Evolutionary conservation across 2,329 filamentous ascomycete genomes (phyloP).

Genomic region (Pestalotiopsis sp.): DNA sequence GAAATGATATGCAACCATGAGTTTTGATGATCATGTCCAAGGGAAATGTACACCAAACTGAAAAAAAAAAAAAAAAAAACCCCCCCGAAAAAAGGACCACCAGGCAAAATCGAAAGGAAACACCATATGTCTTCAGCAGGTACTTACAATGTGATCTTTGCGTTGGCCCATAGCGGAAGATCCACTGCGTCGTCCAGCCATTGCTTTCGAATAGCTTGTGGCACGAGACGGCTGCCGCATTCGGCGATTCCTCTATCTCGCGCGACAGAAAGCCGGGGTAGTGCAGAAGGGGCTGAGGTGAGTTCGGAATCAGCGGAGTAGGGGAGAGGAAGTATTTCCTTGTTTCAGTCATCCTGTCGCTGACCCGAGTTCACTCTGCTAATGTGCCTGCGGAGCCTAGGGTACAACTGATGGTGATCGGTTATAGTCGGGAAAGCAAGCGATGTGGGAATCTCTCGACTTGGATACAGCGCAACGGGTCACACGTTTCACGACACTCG

Average conservation of each 20-base stretch:
- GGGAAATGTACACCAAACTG: too few species aligned
- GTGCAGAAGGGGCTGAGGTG: constrained; percentile 7
- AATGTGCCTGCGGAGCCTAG: not conserved
- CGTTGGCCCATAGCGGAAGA: constrained; percentile 57
- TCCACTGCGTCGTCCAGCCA: constrained; percentile 43
- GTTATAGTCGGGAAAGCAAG: not conserved
- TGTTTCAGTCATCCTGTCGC: not conserved
- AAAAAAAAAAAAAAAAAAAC: not conserved
- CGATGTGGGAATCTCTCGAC: not conserved
- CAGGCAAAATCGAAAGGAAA: not conserved
- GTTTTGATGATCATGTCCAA: too few species aligned
- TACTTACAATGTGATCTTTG: constrained; percentile 53
- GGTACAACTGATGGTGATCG: not conserved
- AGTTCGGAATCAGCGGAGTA: constrained; percentile 10
- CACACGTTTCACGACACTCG: not conserved
- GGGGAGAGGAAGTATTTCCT: not conserved
- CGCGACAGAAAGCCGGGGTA: constrained; percentile 2
- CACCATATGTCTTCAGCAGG: not conserved
- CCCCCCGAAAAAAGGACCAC: not conserved
- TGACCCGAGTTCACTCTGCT: not conserved
- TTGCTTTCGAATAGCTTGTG: not conserved
- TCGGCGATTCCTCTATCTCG: not conserved
- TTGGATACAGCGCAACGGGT: not conserved
- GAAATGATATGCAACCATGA: too few species aligned
- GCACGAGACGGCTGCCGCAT: not conserved